phyloP scores from a whole-genome alignment of 179 eudicot species.

The Nepenthes alata region DNA sequence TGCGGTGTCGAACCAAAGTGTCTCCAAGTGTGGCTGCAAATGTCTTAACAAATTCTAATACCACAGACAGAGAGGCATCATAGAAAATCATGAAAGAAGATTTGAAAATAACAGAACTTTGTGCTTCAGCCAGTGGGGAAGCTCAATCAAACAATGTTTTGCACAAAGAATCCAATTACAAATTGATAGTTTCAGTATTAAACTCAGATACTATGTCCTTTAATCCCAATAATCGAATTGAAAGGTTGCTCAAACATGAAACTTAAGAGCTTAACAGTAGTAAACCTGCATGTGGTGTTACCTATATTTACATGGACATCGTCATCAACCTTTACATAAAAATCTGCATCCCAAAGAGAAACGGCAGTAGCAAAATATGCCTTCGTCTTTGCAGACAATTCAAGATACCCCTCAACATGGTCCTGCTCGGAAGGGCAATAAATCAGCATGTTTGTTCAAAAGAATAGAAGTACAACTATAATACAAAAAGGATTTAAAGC shows the following conservation, averaged over 20 bases:
- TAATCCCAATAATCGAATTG: neutral
- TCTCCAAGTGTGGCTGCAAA: conserved; percentile 10
- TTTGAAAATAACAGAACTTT: too few relatives aligned
- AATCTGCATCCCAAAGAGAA: conserved; percentile 31
- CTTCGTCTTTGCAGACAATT: conserved; percentile 36
- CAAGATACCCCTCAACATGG: conserved; percentile 46
- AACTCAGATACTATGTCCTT: too few relatives aligned
- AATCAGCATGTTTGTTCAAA: neutral
- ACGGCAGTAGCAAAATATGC: conserved; percentile 25
- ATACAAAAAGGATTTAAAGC: neutral
- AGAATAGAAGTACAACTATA: neutral
- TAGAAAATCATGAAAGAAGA: too few relatives aligned
- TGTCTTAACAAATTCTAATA: too few relatives aligned
- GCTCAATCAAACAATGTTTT: too few relatives aligned
- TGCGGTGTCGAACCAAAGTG: conserved; percentile 19
- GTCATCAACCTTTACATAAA: conserved; percentile 33
- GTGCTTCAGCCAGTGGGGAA: too few relatives aligned
- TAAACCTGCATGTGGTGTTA: neutral
- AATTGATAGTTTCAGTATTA: too few relatives aligned
- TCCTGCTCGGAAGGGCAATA: conserved; percentile 23
- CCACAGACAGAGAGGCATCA: too few relatives aligned
- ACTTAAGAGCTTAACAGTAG: too few relatives aligned
- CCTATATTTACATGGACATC: conserved; percentile 36
- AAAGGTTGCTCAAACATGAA: neutral
- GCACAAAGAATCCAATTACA: too few relatives aligned